phyloP scores from a whole-genome alignment of 768 basidiomycete species.

The Lyophyllum decastes region DNA sequence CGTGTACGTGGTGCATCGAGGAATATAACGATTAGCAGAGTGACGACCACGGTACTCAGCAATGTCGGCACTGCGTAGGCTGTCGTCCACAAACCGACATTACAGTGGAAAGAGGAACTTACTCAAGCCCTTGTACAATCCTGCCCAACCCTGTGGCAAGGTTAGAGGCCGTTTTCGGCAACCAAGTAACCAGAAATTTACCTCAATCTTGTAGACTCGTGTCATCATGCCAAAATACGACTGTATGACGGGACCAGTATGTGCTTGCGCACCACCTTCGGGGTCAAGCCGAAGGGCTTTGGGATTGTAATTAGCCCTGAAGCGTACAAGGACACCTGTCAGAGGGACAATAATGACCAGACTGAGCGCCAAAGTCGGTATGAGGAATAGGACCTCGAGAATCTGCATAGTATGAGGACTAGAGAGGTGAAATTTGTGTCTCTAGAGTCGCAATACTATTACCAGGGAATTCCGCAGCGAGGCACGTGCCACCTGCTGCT shows the following conservation, averaged over 20 bases:
- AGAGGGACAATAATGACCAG: constrained; percentile 63
- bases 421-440: not conserved
- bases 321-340: constrained; percentile 70
- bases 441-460: not conserved
- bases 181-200: constrained; percentile 25
- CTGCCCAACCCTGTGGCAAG: constrained; percentile 55
- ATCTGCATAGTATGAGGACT: constrained; percentile 32
- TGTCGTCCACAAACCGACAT: not conserved
- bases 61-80: constrained; percentile 40
- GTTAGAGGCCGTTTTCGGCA: not conserved
- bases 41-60: constrained; percentile 54
- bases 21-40: constrained; percentile 56
- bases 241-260: constrained; percentile 76
- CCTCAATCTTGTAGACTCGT: constrained; percentile 75
- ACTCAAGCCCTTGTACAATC: constrained; percentile 82
- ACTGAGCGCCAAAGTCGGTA: constrained; percentile 50
- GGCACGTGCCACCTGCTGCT: not conserved
- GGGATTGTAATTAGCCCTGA: constrained; percentile 85
- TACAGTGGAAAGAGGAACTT: constrained; percentile 17
- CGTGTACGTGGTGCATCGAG: constrained; percentile 59
- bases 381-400: constrained; percentile 38
- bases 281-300: constrained; percentile 79
- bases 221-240: constrained; percentile 75
- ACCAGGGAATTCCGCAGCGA: too few species aligned
- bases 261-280: constrained; percentile 74